Conservation (phyloP, 441 rosid genomes). For the Viola pubescens region DNA sequence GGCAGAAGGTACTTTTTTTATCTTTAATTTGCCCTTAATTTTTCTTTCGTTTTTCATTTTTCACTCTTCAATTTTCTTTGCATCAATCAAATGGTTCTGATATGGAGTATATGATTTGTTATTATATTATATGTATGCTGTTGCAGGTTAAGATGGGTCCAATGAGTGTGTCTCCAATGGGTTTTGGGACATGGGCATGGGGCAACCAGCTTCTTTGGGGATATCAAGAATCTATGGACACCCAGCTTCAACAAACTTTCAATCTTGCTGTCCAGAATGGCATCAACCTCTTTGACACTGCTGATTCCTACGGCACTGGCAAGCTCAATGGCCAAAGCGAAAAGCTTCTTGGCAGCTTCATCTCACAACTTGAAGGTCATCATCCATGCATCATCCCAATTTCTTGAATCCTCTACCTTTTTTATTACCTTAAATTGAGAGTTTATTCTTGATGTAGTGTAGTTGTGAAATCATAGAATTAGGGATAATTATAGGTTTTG, state of each 20-base stretch:
- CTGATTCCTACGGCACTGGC: slow-evolving; percentile 94
- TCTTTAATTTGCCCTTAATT: slow-evolving; percentile 3
- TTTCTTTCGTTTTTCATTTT: background rate
- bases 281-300: slow-evolving; percentile 76
- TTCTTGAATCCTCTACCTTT: no score
- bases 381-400: background rate
- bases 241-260: slow-evolving; percentile 65
- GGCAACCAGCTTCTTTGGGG: slow-evolving; percentile 96
- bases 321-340: slow-evolving; percentile 83
- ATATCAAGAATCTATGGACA: slow-evolving; percentile 70
- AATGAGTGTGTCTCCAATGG: slow-evolving; percentile 79
- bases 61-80: background rate
- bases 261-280: slow-evolving; percentile 70
- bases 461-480: no score
- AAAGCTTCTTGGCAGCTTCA: slow-evolving; percentile 84
- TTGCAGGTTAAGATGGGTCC: slow-evolving; percentile 77
- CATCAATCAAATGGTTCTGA: background rate
- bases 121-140: slow-evolving; percentile 2
- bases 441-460: no score
- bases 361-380: slow-evolving; percentile 48
- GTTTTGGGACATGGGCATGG: slow-evolving; percentile 99
- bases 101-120: background rate
- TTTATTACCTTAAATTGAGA: no score
- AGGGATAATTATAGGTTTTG: no score
- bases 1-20: slow-evolving; percentile 47